These are phyloP conservation scores for Trichophyton rubrum DNA, from an alignment of 2,329 filamentous ascomycete genomes.

Conservation along the genomic window DNA sequence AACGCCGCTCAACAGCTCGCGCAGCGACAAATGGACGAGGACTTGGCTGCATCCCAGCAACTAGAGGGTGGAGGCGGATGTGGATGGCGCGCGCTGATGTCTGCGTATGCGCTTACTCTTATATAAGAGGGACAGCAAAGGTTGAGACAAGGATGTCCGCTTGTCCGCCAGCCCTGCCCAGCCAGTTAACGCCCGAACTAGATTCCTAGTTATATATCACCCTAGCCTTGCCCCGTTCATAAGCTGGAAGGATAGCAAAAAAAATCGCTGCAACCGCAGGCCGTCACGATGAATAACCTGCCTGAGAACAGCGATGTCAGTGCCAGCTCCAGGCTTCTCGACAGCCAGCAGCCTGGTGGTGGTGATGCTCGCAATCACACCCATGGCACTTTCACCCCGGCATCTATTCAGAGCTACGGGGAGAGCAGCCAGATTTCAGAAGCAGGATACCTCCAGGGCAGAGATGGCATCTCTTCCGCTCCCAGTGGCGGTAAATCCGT, in stretches of 20 bases:
- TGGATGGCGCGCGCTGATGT: background rate
- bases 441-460: conserved; percentile 22
- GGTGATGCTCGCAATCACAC: conserved; percentile 30
- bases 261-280: background rate
- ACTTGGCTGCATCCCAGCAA: background rate
- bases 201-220: no score
- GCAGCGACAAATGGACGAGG: background rate
- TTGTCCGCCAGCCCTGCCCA: no score
- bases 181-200: no score
- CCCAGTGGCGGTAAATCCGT: conserved; percentile 50
- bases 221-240: no score
- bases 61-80: background rate
- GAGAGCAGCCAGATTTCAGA: conserved; percentile 18
- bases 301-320: conserved; percentile 8
- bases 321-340: conserved; percentile 27
- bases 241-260: no score
- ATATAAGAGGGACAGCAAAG: no score
- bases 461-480: conserved; percentile 31
- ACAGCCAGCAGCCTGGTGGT: conserved; percentile 14
- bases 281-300: background rate
- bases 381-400: conserved; percentile 67
- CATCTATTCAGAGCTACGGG: conserved; percentile 38
- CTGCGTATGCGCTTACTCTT: background rate
- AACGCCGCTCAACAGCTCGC: background rate
- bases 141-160: no score